These are phyloP conservation scores for Mollisiaceae sp. DNA, from an alignment of 2,329 filamentous ascomycete genomes.

Conservation along the genomic window DNA sequence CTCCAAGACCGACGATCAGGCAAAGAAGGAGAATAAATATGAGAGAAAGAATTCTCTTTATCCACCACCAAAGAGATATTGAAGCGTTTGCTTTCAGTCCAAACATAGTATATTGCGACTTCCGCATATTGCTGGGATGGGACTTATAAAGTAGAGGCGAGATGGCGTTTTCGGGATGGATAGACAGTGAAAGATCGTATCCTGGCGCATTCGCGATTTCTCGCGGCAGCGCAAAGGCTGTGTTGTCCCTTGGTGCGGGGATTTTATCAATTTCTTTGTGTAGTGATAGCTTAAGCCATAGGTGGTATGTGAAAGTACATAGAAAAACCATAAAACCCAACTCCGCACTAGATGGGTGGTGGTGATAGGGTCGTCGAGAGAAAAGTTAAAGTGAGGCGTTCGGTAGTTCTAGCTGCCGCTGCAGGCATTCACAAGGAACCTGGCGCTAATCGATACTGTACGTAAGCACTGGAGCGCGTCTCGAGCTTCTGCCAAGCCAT, in stretches of 20 bases:
- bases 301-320: neutral
- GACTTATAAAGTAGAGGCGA: too few species aligned
- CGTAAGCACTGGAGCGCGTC: constrained; percentile 9
- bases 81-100: neutral
- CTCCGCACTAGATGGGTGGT: neutral
- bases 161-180: too few species aligned
- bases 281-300: constrained; percentile 1
- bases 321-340: neutral
- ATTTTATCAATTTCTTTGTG: neutral
- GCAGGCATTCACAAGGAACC: too few species aligned
- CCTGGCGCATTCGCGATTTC: neutral
- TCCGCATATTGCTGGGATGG: neutral
- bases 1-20: too few species aligned
- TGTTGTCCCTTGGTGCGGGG: neutral
- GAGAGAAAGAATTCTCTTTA: too few species aligned
- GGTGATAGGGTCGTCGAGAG: neutral
- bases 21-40: too few species aligned
- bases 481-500: constrained; percentile 10
- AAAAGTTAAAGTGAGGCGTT: neutral
- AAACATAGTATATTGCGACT: neutral
- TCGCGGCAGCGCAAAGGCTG: neutral
- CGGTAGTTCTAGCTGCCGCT: too few species aligned
- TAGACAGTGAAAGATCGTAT: too few species aligned
- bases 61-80: too few species aligned
- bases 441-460: too few species aligned